These are phyloP conservation scores for Posidonia oceanica DNA, from an alignment of 116 monocot genomes.

Conservation along the genomic window DNA sequence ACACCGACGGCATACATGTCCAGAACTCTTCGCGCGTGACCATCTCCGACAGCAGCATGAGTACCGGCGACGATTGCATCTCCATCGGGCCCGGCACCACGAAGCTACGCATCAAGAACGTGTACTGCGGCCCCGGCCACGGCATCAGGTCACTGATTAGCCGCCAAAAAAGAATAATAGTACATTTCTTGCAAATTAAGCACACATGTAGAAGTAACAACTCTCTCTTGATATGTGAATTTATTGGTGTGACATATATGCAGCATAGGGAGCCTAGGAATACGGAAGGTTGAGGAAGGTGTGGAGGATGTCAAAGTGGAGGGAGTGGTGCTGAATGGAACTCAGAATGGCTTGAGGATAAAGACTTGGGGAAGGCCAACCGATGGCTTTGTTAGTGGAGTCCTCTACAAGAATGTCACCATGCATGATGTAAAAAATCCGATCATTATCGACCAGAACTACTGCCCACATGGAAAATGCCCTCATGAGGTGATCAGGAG, in stretches of 20 bases:
- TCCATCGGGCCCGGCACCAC: constrained; percentile 19
- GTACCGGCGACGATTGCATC: constrained; percentile 30
- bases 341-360: constrained; percentile 59
- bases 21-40: constrained; percentile 6
- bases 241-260: not conserved
- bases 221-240: not conserved
- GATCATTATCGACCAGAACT: constrained; percentile 25
- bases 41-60: constrained; percentile 11
- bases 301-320: constrained; percentile 54
- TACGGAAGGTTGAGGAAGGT: constrained; percentile 13
- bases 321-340: constrained; percentile 22
- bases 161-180: not conserved
- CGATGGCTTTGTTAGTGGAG: constrained; percentile 26
- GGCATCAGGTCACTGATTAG: constrained; percentile 23
- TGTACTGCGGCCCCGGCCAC: constrained; percentile 28
- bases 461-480: constrained; percentile 8
- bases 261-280: constrained; percentile 63
- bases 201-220: no score
- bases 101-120: constrained; percentile 11
- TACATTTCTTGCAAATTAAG: no score
- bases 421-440: constrained; percentile 58
- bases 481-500: constrained; percentile 6
- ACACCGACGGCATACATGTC: constrained; percentile 30
- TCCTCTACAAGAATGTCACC: constrained; percentile 24
- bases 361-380: constrained; percentile 53